Evolutionary conservation across 371 early-diverging fungal species (phyloP).

Genomic region (Basidiobolus meristosporus): DNA sequence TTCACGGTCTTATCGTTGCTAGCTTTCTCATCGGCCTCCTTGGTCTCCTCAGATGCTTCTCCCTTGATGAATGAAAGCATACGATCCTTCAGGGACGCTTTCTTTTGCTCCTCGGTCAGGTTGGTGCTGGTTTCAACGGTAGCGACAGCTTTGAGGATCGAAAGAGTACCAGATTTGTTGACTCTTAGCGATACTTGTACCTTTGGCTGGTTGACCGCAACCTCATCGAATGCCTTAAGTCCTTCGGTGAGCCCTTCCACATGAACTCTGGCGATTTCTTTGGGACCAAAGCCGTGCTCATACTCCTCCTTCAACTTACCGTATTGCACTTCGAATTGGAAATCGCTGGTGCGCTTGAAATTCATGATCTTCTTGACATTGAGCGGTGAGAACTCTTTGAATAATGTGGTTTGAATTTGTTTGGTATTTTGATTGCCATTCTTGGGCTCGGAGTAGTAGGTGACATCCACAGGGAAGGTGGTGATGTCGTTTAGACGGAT

Average conservation of each 20-base stretch:
- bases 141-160: conserved; percentile 29
- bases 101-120: not conserved
- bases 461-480: conserved; percentile 51
- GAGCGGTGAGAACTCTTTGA: conserved; percentile 3
- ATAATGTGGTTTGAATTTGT: conserved; percentile 1
- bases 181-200: conserved; percentile 63
- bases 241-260: conserved; percentile 54
- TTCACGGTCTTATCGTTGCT: not conserved
- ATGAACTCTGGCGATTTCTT: conserved; percentile 32
- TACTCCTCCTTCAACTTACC: conserved; percentile 15
- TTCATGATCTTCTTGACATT: conserved; percentile 69
- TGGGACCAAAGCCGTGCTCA: conserved; percentile 11
- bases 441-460: conserved; percentile 40
- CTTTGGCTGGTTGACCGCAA: conserved; percentile 41
- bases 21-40: conserved; percentile 4
- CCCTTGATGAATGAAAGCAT: conserved; percentile 1
- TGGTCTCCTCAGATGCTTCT: conserved; percentile 7
- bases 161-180: conserved; percentile 40
- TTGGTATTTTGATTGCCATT: conserved; percentile 2
- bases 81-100: too few relatives aligned
- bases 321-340: conserved; percentile 52
- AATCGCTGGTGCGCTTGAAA: conserved; percentile 61
- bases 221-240: conserved; percentile 33
- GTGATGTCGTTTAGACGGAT: conserved; percentile 71
- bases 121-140: conserved; percentile 14